phyloP scores from a whole-genome alignment of 1,284 basidiomycete species.

The Moniliophthora roreri region DNA sequence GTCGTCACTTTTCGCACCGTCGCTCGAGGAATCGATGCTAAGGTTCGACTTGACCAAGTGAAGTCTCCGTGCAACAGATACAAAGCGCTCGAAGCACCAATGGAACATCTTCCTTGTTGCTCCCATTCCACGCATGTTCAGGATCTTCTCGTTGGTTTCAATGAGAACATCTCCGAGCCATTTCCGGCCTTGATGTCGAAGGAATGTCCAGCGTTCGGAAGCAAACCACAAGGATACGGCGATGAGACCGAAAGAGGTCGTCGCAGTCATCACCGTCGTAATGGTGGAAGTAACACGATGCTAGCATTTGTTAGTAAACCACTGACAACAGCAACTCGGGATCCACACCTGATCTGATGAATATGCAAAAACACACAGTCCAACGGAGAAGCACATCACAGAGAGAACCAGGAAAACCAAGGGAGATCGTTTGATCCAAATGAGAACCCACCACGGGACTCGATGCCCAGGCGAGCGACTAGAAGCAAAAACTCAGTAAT shows the following conservation, averaged over 20 bases:
- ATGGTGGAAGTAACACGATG: slow-evolving; percentile 60
- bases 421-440: slow-evolving; percentile 79
- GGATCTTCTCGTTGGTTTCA: slow-evolving; percentile 44
- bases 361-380: slow-evolving; percentile 66
- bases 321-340: slow-evolving; percentile 7
- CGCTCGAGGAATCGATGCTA: slow-evolving; percentile 7
- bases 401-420: slow-evolving; percentile 72
- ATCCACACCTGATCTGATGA: slow-evolving; percentile 55
- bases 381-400: slow-evolving; percentile 70
- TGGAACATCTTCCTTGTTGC: slow-evolving; percentile 23
- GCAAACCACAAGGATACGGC: slow-evolving; percentile 80
- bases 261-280: slow-evolving; percentile 71
- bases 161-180: slow-evolving; percentile 72
- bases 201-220: slow-evolving; percentile 72
- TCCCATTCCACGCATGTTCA: slow-evolving; percentile 39
- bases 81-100: slow-evolving; percentile 25
- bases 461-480: slow-evolving; percentile 53
- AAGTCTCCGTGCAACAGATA: background rate
- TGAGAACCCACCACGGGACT: slow-evolving; percentile 79
- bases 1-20: slow-evolving; percentile 6
- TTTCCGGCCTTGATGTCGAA: slow-evolving; percentile 66
- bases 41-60: slow-evolving; percentile 2
- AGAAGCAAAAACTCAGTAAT: slow-evolving; percentile 15
- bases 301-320: slow-evolving; percentile 33
- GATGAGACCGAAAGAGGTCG: slow-evolving; percentile 72